These are phyloP conservation scores for Raddia distichophylla DNA, from an alignment of 176 grass and related monocot genomes.

Conservation along the genomic window DNA sequence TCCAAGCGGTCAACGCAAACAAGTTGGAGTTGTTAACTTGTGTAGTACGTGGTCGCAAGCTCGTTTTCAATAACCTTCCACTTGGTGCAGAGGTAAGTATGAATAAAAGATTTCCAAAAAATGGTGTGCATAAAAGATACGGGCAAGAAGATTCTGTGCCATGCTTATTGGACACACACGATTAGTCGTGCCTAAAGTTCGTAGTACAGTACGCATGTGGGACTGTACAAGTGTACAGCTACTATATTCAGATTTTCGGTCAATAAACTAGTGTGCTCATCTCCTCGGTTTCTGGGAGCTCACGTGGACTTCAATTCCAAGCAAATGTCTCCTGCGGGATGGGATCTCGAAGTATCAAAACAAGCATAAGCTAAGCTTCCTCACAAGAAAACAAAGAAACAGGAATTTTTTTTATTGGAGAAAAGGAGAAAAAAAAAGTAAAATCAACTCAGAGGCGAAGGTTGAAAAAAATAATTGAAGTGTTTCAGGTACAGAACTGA, in stretches of 20 bases:
- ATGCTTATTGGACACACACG: too few relatives aligned
- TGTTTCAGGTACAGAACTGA: neutral
- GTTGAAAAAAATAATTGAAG: neutral
- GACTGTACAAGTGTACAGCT: neutral
- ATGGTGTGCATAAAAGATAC: too few relatives aligned
- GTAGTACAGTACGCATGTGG: neutral
- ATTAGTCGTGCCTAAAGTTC: too few relatives aligned
- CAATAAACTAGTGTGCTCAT: neutral
- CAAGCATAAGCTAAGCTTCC: neutral
- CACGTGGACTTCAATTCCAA: neutral
- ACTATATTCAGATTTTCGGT: too few relatives aligned
- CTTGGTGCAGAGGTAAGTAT: neutral
- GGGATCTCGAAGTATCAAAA: neutral
- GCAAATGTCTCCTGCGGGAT: neutral
- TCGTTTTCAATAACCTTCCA: slow-evolving; percentile 8
- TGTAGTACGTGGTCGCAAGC: neutral
- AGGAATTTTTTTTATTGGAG: neutral
- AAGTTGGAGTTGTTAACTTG: neutral
- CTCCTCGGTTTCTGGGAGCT: neutral
- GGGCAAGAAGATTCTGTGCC: neutral
- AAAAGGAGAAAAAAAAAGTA: neutral
- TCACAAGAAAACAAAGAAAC: neutral
- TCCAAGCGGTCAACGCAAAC: neutral
- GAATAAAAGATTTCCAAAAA: too few relatives aligned
- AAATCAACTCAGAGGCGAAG: neutral